Conservation (phyloP, 2,329 filamentous ascomycete genomes). For the Apiospora rasikravindrae region DNA sequence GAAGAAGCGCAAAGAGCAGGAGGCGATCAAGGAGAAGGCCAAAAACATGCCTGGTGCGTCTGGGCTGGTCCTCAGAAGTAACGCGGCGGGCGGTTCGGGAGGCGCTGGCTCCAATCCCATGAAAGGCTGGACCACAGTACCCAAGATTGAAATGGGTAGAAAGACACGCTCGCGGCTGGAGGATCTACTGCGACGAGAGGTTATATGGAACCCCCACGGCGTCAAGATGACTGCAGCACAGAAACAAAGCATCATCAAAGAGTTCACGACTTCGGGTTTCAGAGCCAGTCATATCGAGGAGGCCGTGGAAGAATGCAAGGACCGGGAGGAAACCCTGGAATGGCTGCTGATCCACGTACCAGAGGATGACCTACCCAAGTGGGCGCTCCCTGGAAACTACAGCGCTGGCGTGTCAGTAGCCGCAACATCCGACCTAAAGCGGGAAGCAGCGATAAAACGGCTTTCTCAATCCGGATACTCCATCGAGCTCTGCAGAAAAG, state of each 20-base stretch:
- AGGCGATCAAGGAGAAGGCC: constrained; percentile 71
- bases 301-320: constrained; percentile 85
- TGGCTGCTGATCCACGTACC: constrained; percentile 97
- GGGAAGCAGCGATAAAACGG: constrained; percentile 82
- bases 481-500: constrained; percentile 78
- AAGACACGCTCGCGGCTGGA: constrained; percentile 82
- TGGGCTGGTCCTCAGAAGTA: constrained; percentile 58
- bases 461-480: constrained; percentile 86
- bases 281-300: constrained; percentile 89
- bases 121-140: constrained; percentile 82
- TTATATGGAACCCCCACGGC: constrained; percentile 85
- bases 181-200: constrained; percentile 74
- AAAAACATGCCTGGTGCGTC: constrained; percentile 65
- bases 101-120: constrained; percentile 52
- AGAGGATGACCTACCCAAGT: constrained; percentile 92
- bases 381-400: constrained; percentile 92
- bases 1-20: constrained; percentile 78
- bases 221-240: constrained; percentile 66
- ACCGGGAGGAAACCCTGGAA: constrained; percentile 89
- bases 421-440: constrained; percentile 74
- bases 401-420: constrained; percentile 87
- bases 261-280: constrained; percentile 82
- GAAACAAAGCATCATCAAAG: constrained; percentile 67
- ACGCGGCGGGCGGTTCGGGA: constrained; percentile 42
- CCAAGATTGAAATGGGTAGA: constrained; percentile 91